These are phyloP conservation scores for Sarcomyxa edulis DNA, from an alignment of 768 basidiomycete genomes.

Conservation along the genomic window DNA sequence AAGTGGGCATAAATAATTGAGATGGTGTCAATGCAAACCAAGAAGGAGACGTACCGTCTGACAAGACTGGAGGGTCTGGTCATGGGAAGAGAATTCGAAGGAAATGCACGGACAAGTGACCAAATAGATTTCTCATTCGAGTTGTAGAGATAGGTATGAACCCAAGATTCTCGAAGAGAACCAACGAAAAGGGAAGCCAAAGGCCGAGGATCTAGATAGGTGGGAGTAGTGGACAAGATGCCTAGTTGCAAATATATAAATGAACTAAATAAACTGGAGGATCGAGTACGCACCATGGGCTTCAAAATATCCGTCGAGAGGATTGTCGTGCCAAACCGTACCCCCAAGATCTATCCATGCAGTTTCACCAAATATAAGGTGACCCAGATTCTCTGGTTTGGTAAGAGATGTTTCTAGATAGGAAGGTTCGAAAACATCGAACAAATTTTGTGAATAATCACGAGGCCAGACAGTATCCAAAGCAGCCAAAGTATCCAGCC, in stretches of 20 bases:
- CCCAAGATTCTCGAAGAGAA: slow-evolving; percentile 2
- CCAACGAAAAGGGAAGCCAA: neutral
- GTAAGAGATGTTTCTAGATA: neutral
- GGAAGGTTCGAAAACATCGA: slow-evolving; percentile 6
- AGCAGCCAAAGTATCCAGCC: no score
- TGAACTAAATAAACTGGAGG: neutral
- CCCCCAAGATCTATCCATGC: slow-evolving; percentile 1
- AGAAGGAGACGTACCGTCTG: no score
- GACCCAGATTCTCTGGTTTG: neutral
- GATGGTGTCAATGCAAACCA: no score
- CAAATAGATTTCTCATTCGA: slow-evolving; percentile 1
- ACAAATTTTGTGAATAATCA: neutral
- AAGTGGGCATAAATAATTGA: no score
- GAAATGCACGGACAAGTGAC: neutral
- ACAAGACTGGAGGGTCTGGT: no score
- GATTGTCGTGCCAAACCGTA: neutral
- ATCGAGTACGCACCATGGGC: neutral
- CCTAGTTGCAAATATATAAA: no score
- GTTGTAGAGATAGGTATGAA: neutral
- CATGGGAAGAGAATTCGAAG: slow-evolving; percentile 3
- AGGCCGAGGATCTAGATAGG: neutral
- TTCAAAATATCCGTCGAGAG: neutral
- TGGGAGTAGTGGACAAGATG: no score
- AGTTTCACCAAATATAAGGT: slow-evolving; percentile 2
- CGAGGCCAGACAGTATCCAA: no score